Conservation (phyloP, 768 basidiomycete species). For the Tricholoma bakamatsutake region DNA sequence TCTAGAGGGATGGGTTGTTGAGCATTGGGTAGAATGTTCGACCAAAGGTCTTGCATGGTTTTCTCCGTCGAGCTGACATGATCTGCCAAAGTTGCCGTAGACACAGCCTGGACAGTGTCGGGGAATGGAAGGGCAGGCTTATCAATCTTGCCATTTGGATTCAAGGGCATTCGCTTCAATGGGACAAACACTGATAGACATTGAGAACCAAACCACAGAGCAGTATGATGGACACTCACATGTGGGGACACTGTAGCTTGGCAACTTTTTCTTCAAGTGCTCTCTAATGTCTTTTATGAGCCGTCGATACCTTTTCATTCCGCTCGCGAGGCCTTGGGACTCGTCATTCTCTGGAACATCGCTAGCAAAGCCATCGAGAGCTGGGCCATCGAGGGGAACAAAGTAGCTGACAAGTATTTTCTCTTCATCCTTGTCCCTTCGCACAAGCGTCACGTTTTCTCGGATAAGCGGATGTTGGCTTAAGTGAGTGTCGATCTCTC, state of each 20-base stretch:
- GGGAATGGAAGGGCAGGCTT: constrained; percentile 98
- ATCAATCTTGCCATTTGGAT: constrained; percentile 98
- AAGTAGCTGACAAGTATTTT: constrained; percentile 98
- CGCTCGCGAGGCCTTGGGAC: constrained; percentile 57
- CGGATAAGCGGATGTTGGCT: constrained; percentile 88
- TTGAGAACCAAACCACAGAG: constrained; percentile 2
- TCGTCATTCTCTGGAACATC: constrained; percentile 55
- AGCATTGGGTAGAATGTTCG: constrained; percentile 69
- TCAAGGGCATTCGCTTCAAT: constrained; percentile 90
- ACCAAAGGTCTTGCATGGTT: constrained; percentile 82
- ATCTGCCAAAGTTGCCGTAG: constrained; percentile 28
- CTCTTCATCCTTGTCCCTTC: constrained; percentile 98
- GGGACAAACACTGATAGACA: constrained; percentile 81
- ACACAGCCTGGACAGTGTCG: constrained; percentile 74
- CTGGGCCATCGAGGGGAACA: constrained; percentile 74
- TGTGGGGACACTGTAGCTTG: constrained; percentile 89
- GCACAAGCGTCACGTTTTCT: constrained; percentile 97
- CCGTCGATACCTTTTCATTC: constrained; percentile 78
- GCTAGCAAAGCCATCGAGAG: constrained; percentile 63
- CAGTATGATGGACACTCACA: constrained; percentile 40
- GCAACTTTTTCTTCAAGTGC: constrained; percentile 93
- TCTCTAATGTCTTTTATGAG: constrained; percentile 93
- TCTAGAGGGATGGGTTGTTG: constrained; percentile 76
- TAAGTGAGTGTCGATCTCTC: constrained; percentile 95
- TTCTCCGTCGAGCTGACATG: constrained; percentile 65